Conservation (phyloP, 495 filamentous ascomycete species). For the Talaromyces adpressus region DNA sequence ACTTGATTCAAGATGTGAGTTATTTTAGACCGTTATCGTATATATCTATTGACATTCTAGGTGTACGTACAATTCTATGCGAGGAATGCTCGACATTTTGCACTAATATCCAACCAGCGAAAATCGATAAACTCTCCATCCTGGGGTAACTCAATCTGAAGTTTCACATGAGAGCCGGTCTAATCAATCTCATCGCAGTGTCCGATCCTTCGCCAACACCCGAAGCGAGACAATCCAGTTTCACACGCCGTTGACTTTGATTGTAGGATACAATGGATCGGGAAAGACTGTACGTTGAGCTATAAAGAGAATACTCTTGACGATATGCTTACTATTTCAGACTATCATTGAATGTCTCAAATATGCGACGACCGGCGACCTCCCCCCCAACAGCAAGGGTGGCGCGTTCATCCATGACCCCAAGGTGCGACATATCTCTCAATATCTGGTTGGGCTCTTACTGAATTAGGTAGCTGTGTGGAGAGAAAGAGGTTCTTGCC, state of each 20-base stretch:
- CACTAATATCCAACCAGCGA: constrained; percentile 36
- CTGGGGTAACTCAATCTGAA: constrained; percentile 46
- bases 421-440: constrained; percentile 42
- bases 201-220: constrained; percentile 85
- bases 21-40: constrained; percentile 3
- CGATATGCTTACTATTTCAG: constrained; percentile 21
- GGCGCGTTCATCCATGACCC: constrained; percentile 97
- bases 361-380: constrained; percentile 91
- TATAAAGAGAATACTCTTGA: not conserved
- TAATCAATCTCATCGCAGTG: constrained; percentile 33
- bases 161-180: too few relatives aligned
- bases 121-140: constrained; percentile 85
- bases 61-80: constrained; percentile 20
- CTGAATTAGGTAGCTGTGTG: constrained; percentile 51
- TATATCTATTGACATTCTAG: constrained; percentile 18
- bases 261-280: constrained; percentile 94
- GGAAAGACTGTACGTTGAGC: constrained; percentile 70
- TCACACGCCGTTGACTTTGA: constrained; percentile 82
- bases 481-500: constrained; percentile 84
- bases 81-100: not conserved
- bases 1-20: constrained; percentile 17
- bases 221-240: constrained; percentile 80
- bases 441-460: not conserved
- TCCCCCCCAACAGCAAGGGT: constrained; percentile 88
- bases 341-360: constrained; percentile 99